Conservation (phyloP, 176 grass and related monocot genomes). For the Alloteropsis semialata region DNA sequence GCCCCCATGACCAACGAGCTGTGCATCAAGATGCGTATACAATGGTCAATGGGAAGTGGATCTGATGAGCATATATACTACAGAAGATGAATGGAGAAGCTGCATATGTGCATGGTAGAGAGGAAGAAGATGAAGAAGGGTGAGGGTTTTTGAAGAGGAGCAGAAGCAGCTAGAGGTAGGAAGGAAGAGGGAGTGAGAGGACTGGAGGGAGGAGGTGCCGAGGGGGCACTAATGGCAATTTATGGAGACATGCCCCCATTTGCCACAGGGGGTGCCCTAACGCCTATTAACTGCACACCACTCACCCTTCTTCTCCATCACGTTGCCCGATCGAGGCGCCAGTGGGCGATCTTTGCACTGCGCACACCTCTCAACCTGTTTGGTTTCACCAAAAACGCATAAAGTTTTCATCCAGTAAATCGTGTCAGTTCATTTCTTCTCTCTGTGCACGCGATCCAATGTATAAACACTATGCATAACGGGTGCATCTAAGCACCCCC, state of each 20-base stretch:
- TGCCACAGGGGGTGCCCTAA: constrained; percentile 47
- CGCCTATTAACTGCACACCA: constrained; percentile 29
- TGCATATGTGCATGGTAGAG: neutral
- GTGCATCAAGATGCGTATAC: neutral
- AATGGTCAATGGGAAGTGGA: neutral
- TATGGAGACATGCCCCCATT: constrained; percentile 72
- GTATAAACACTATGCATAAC: no score
- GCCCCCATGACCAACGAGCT: constrained; percentile 32
- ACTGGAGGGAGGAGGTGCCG: no score
- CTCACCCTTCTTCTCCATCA: neutral
- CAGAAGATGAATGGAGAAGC: neutral
- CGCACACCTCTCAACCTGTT: constrained; percentile 11
- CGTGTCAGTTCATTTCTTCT: no score
- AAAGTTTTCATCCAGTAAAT: no score
- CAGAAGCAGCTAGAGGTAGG: neutral
- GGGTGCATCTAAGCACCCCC: no score
- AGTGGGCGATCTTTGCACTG: constrained; percentile 15
- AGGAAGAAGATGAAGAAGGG: constrained; percentile 12
- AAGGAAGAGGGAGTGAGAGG: neutral
- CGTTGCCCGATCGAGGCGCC: constrained; percentile 18
- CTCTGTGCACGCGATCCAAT: no score
- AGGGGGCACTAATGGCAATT: constrained; percentile 64
- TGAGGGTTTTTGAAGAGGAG: constrained; percentile 40
- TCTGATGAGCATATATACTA: constrained; percentile 12
- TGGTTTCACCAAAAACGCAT: no score